A percentile compares a stretch with the other conserved stretches of the same genome.
Conservation (phyloP, 2,329 filamentous ascomycete species). For the Epichloe gansuensis region DNA sequence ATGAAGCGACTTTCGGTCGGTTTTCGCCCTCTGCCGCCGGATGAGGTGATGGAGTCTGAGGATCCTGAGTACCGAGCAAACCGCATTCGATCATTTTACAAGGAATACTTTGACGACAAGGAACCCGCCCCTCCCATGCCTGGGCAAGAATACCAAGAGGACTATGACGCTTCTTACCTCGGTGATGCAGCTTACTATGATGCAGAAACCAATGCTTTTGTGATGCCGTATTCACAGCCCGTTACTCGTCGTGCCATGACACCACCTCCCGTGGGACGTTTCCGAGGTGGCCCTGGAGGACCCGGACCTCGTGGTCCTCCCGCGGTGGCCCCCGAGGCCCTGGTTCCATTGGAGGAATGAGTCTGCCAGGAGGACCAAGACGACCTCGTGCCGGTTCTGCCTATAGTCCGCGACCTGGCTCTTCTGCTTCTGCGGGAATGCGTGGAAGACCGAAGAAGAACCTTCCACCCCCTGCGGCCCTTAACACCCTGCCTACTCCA, state of each 20-base stretch:
- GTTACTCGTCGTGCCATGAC: conserved; percentile 90
- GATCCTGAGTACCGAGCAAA: conserved; percentile 92
- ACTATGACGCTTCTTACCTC: conserved; percentile 59
- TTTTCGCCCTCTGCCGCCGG: conserved; percentile 76
- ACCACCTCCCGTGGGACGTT: conserved; percentile 57
- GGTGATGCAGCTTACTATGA: conserved; percentile 58
- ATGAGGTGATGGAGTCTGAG: conserved; percentile 66
- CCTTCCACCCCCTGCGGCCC: conserved; percentile 56
- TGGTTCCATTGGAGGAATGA: conserved; percentile 39
- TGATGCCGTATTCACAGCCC: conserved; percentile 75
- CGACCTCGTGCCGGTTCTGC: conserved; percentile 42
- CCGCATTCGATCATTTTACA: conserved; percentile 96
- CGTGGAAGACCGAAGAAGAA: conserved; percentile 30
- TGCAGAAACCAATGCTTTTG: conserved; percentile 55
- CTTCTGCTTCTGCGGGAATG: conserved; percentile 47
- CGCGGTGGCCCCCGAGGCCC: conserved; percentile 19
- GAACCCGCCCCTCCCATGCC: conserved; percentile 30
- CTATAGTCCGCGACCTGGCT: conserved; percentile 37
- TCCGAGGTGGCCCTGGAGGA: conserved; percentile 24
- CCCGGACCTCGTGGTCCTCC: conserved; percentile 16
- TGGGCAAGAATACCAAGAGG: conserved; percentile 52
- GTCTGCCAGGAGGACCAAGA: conserved; percentile 32
- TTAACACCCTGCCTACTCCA: conserved; percentile 73
- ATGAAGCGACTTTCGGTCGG: conserved; percentile 53
- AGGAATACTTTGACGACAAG: conserved; percentile 96